Conservation (phyloP, 306 rosid genomes). For the Senna siamea region DNA sequence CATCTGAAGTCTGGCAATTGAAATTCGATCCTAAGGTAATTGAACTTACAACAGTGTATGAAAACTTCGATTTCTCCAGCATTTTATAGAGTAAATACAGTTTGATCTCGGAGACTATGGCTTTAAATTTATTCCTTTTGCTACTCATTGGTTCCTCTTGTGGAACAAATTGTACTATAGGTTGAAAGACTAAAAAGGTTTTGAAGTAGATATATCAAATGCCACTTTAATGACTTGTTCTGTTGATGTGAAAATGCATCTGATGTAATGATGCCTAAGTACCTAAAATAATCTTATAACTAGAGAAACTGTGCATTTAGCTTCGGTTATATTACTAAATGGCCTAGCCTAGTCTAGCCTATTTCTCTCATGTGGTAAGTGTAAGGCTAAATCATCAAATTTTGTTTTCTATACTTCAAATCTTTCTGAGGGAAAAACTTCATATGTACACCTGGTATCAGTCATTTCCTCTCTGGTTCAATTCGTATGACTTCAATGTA, state of each 20-base stretch:
- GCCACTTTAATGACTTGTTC: too few species aligned
- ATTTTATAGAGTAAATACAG: too few species aligned
- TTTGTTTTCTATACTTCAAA: too few species aligned
- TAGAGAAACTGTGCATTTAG: not conserved
- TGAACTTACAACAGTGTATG: too few species aligned
- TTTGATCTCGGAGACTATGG: too few species aligned
- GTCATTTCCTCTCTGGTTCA: not conserved
- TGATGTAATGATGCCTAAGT: not conserved
- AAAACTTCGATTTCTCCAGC: too few species aligned
- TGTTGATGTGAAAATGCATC: not conserved
- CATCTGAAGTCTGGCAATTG: slow-evolving; percentile 98
- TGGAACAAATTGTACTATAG: too few species aligned
- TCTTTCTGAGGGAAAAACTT: not conserved
- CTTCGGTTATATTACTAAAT: not conserved
- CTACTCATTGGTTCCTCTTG: too few species aligned
- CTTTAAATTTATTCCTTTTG: too few species aligned
- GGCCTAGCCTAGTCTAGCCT: not conserved
- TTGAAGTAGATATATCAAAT: not conserved
- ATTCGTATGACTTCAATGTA: not conserved
- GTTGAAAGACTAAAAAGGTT: too few species aligned
- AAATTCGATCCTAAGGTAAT: slow-evolving; percentile 85
- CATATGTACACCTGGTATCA: not conserved
- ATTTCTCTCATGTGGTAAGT: too few species aligned
- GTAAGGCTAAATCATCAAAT: too few species aligned
- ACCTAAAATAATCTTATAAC: not conserved